Base-by-base conservation (phyloP, 2,329 filamentous ascomycete species). In the Tympanopsis confertula region DNA sequence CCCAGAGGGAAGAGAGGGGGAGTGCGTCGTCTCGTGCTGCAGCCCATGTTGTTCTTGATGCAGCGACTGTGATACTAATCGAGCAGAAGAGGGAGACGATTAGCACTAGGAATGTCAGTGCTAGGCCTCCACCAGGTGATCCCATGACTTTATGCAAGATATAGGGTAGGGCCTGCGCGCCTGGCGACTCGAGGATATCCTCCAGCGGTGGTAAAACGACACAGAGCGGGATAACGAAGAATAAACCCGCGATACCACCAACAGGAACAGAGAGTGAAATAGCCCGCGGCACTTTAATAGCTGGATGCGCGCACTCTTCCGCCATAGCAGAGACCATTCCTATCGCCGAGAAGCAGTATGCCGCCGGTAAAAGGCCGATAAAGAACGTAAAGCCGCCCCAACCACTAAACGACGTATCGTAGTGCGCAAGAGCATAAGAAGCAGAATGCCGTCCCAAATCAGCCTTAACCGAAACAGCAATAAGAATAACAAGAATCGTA, bases 21-120 rank as follows among this genome's bases (percentile, higher is more conserved):
- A 76, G 69, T 30, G 69, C 71, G 29, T 66, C 65, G 46, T 77
- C 71, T 42, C 72, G 66, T 24, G 72, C 73, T 44, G 82, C 78
- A 5, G 76, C 78, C 61, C 78, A 74, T 2, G 74, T 79, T 52
- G 75, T 79, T 26, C 78, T 70, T 24, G 75, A 81, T 1, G 78
- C 69, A 4, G 78, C 74, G 10, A 79, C 78, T 3, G 77, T 79
- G 52, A 79, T 79, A 17, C 74, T 75, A 30, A 81, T 73, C 37
- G 70, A 72, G 50, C 72, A 76, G 49, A 75, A 66, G 33, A 77
- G 50, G 14, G 68, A 71, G 39, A 77, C 65, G 24, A 75, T 60
- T 35, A 76, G 60, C 20, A 77, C 58, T 1, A 73, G 68, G 2
- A 72, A 48, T 14, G 65, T 63, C 4, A 76, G 55, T 10, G 55